These are phyloP conservation scores for Silene coronaria DNA, from an alignment of 179 eudicot genomes.

Conservation along the genomic window DNA sequence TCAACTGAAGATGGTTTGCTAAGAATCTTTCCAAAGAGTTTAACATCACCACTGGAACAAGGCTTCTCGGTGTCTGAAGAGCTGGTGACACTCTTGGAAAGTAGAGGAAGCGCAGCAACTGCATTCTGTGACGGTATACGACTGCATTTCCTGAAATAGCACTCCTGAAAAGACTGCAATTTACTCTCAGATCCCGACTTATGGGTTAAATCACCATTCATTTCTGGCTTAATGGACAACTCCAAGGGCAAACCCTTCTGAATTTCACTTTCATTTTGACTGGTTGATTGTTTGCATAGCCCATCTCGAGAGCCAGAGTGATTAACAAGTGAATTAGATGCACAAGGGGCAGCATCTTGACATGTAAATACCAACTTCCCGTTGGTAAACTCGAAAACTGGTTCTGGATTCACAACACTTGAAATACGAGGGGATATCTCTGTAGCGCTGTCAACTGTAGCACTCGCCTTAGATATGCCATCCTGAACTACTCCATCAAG, in stretches of 20 bases:
- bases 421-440: slow-evolving; percentile 5
- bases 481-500: slow-evolving; percentile 23
- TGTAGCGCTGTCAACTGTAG: slow-evolving; percentile 15
- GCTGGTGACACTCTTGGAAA: slow-evolving; percentile 22
- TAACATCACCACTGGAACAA: slow-evolving; percentile 55
- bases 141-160: slow-evolving; percentile 45
- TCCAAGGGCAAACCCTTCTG: slow-evolving; percentile 33
- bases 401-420: slow-evolving; percentile 13
- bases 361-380: slow-evolving; percentile 18
- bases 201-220: slow-evolving; percentile 27
- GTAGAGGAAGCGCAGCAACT: slow-evolving; percentile 31
- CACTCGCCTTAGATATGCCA: slow-evolving; percentile 21
- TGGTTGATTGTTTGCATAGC: slow-evolving; percentile 13
- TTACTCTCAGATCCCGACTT: slow-evolving; percentile 24
- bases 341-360: slow-evolving; percentile 11
- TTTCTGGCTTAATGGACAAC: slow-evolving; percentile 26
- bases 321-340: slow-evolving; percentile 8
- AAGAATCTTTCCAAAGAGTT: slow-evolving; percentile 46
- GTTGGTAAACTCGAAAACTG: slow-evolving; percentile 18
- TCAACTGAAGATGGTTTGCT: slow-evolving; percentile 17
- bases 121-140: slow-evolving; percentile 23
- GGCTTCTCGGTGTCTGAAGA: slow-evolving; percentile 41
- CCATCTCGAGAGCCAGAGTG: slow-evolving; percentile 19
- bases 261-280: slow-evolving; percentile 22
- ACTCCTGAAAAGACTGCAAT: slow-evolving; percentile 28